Evolutionary conservation across 2,329 filamentous ascomycete species (phyloP).

Genomic region (Lecanosticta acicola): DNA sequence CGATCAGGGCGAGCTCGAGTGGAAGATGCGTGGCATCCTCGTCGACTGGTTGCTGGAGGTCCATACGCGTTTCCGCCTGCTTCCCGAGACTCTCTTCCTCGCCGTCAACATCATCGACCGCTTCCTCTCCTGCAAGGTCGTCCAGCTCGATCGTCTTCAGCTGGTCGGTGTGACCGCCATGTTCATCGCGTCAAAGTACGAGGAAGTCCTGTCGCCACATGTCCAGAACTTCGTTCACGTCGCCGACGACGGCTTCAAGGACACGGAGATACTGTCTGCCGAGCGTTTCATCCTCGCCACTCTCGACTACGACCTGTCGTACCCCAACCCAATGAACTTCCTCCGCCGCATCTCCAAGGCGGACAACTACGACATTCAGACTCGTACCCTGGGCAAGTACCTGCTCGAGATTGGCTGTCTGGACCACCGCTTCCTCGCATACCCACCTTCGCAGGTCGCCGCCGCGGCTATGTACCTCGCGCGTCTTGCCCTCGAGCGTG

Average conservation of each 20-base stretch:
- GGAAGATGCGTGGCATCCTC: constrained; percentile 97
- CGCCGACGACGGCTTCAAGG: constrained; percentile 91
- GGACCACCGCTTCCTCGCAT: constrained; percentile 88
- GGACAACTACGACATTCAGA: constrained; percentile 98
- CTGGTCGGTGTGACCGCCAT: constrained; percentile 96
- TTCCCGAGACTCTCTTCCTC: constrained; percentile 94
- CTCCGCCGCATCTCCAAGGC: constrained; percentile 97
- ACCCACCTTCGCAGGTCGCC: constrained; percentile 81
- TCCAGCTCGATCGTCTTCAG: constrained; percentile 92
- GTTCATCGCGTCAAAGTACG: constrained; percentile 99
- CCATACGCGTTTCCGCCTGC: constrained; percentile 89
- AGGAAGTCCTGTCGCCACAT: constrained; percentile 94
- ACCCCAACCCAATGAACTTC: constrained; percentile 99
- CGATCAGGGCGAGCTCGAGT: constrained; percentile 89
- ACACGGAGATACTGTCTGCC: constrained; percentile 92
- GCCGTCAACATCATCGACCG: constrained; percentile 98
- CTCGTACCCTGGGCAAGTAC: constrained; percentile 94
- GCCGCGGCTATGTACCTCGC: constrained; percentile 94
- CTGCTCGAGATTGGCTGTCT: constrained; percentile 94
- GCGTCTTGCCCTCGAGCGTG: constrained; percentile 81
- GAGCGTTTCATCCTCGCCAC: constrained; percentile 89
- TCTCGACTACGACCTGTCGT: constrained; percentile 94
- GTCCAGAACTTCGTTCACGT: constrained; percentile 96
- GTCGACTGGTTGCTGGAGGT: constrained; percentile 98
- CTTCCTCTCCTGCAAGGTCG: constrained; percentile 90